Base-by-base conservation (phyloP, 371 early-diverging fungal genomes). In the Mucor racemosus region DNA sequence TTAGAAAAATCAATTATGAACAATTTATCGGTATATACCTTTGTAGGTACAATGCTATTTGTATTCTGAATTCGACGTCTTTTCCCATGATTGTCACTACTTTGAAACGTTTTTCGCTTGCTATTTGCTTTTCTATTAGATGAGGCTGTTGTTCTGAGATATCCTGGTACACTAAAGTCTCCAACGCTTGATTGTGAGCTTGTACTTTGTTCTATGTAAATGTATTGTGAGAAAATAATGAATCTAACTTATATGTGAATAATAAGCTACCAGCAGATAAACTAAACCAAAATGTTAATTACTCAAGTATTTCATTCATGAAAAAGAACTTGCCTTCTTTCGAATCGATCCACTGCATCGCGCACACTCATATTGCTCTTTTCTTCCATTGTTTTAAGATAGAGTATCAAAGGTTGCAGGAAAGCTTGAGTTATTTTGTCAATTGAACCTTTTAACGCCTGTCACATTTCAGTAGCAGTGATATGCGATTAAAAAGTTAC, bases 81-180 rank as follows among this genome's bases (percentile, higher is more conserved):
- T 50, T 50, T 50, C 21, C 10, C 19, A 48, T 26, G 15, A 10
- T 41, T 48, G 11, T 26, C 26, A 4, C 7, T 50, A 4, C 11
- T 26, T 11, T 50, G 21, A 5, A 14, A 5, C 0, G 13, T 15
- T 14, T 55, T 35, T 55, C 34, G 55, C 17, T 55, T 55, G 4
- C 1, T 11, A 5, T 34, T 55, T 5, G 5, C 3, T 55, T 55
- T 55, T 14, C 17, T 55, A 15, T 34, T 55, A 14, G 55, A 13
- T 33, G 55, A 55, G 8, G 55, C 38, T n/a, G 55, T 55, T 15
- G 55, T n/a, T 55, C 55, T 14, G n/a, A 55, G 35, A 33, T 55
- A 55, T 55, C 55, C 55, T n/a, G 55, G 55, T 0, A 55, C 7
- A 34, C 55, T 55, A 33, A 55, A 55, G 14, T 31, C 50, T 10